Evolutionary conservation across 768 basidiomycete genomes (phyloP).

Genomic region (Boletus patriciae): DNA sequence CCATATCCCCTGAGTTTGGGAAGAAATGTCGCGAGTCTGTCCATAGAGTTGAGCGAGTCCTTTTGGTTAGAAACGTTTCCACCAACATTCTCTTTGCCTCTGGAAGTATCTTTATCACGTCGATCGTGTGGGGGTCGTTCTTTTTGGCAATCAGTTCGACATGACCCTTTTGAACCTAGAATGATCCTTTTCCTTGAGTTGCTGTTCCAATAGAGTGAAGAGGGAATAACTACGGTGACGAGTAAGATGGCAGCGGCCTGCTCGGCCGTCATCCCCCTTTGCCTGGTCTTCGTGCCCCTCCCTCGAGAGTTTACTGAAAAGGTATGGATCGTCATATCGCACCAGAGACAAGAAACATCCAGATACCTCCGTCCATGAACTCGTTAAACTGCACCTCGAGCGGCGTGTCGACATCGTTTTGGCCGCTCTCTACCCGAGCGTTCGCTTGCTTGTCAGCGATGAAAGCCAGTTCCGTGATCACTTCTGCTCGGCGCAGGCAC

Average conservation of each 20-base stretch:
- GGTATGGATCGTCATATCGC: background rate
- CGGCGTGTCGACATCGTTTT: conserved; percentile 4
- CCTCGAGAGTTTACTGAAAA: conserved; percentile 28
- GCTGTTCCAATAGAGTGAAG: background rate
- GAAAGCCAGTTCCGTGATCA: conserved; percentile 29
- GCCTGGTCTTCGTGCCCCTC: conserved; percentile 15
- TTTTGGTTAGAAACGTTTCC: background rate
- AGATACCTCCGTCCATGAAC: conserved; percentile 29
- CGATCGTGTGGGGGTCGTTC: conserved; percentile 16
- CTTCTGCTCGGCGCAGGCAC: conserved; percentile 16
- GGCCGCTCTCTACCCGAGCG: background rate
- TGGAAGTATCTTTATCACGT: conserved; percentile 27
- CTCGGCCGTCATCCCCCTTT: conserved; percentile 23
- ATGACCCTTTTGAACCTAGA: conserved; percentile 29
- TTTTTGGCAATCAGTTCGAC: conserved; percentile 20
- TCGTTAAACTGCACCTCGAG: conserved; percentile 28
- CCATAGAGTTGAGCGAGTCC: background rate
- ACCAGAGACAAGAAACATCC: background rate
- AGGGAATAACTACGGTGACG: conserved; percentile 14
- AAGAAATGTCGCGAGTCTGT: conserved; percentile 29
- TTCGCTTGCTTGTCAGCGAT: conserved; percentile 15
- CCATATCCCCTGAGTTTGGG: conserved; percentile 32
- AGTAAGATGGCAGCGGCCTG: conserved; percentile 28
- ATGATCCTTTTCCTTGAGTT: background rate
- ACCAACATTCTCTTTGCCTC: conserved; percentile 25